These are phyloP conservation scores for Daucus carota DNA, from an alignment of 129 eudicot genomes.

Conservation along the genomic window DNA sequence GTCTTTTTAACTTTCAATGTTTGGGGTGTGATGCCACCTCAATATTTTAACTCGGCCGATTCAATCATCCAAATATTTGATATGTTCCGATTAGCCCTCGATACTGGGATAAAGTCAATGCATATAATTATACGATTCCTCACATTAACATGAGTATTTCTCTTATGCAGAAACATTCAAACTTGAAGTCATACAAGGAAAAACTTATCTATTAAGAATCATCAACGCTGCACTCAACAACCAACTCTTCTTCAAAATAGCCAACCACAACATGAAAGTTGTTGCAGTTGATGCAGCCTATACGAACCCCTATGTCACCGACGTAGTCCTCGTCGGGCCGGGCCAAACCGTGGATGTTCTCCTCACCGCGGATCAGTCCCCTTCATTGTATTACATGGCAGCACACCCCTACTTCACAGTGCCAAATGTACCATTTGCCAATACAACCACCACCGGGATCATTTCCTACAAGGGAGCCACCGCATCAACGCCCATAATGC, in stretches of 20 bases:
- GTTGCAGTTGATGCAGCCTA: conserved; percentile 74
- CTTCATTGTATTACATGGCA: conserved; percentile 62
- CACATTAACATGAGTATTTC: too few relatives aligned
- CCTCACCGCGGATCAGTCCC: conserved; percentile 46
- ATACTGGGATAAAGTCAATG: not conserved
- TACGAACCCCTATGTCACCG: conserved; percentile 50
- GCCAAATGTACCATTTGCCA: conserved; percentile 19
- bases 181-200: conserved; percentile 42
- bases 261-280: conserved; percentile 54
- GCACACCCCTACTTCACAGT: conserved; percentile 48
- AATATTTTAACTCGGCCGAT: too few relatives aligned
- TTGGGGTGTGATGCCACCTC: too few relatives aligned
- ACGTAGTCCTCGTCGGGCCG: conserved; percentile 47
- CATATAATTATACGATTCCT: not conserved
- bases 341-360: conserved; percentile 80
- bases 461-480: conserved; percentile 27
- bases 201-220: conserved; percentile 60
- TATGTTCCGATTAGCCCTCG: too few relatives aligned
- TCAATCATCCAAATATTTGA: too few relatives aligned
- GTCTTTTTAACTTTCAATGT: too few relatives aligned
- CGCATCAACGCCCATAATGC: conserved; percentile 35
- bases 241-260: conserved; percentile 69
- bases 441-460: conserved; percentile 55
- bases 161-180: conserved; percentile 34
- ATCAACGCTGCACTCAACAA: conserved; percentile 84